phyloP scores from a whole-genome alignment of 108 stramenopile species.

The Skeletonema tropicum region DNA sequence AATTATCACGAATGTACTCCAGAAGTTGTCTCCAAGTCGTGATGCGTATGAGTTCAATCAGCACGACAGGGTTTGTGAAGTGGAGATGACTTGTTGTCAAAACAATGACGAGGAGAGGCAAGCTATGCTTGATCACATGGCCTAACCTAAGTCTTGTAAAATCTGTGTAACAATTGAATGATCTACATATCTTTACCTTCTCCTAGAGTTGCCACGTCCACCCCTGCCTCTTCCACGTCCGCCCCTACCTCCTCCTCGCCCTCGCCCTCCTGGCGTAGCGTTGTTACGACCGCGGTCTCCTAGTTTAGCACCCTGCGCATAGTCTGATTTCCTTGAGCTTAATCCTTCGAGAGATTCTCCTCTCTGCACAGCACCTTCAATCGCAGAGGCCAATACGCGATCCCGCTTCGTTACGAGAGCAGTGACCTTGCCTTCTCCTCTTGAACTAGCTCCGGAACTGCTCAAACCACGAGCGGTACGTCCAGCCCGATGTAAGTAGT shows the following conservation, averaged over 20 bases:
- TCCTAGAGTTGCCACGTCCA: conserved; percentile 4
- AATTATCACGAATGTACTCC: conserved; percentile 50
- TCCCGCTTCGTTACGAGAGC: conserved; percentile 88
- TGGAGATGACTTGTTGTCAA: conserved; percentile 8
- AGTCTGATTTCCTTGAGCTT: conserved; percentile 83
- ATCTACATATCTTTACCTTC: conserved; percentile 1
- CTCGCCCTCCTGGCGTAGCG: conserved; percentile 1
- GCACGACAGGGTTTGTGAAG: neutral
- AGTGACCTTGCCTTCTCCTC: conserved; percentile 79
- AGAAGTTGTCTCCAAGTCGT: conserved; percentile 43
- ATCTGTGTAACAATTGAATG: neutral
- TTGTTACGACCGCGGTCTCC: conserved; percentile 14
- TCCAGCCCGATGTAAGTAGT: conserved; percentile 93
- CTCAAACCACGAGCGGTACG: conserved; percentile 84
- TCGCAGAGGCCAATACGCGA: conserved; percentile 84
- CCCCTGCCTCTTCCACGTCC: conserved; percentile 16
- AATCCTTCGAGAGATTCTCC: conserved; percentile 86
- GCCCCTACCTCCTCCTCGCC: conserved; percentile 24
- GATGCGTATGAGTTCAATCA: conserved; percentile 26
- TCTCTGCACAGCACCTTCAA: conserved; percentile 74
- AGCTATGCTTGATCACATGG: conserved; percentile 17
- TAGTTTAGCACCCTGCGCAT: conserved; percentile 59
- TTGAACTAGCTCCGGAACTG: neutral
- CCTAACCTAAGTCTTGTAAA: conserved; percentile 1
- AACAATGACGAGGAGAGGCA: conserved; percentile 17